Conservation (phyloP, 768 basidiomycete species). For the Hortiboletus campestris region DNA sequence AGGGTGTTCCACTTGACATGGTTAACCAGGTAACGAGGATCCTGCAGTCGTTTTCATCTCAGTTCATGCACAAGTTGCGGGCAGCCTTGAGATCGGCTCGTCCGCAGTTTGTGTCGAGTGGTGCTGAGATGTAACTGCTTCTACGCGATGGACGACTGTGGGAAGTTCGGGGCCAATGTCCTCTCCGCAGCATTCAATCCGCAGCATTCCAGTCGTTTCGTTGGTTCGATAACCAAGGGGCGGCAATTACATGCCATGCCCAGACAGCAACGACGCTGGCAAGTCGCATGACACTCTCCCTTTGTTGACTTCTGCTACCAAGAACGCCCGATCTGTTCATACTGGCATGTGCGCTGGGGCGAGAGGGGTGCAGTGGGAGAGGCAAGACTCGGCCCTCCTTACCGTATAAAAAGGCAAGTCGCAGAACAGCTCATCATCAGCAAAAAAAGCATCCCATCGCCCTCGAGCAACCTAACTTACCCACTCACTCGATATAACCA, state of each 20-base stretch:
- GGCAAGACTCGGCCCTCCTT: background rate
- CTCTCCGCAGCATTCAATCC: background rate
- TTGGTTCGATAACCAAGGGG: background rate
- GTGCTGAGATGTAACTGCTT: too few species aligned
- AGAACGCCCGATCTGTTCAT: too few species aligned
- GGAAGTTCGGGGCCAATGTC: background rate
- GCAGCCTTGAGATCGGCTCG: too few species aligned
- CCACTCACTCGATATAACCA: background rate
- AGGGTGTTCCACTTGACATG: too few species aligned
- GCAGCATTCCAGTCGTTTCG: too few species aligned
- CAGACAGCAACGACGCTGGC: background rate
- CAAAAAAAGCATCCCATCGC: background rate
- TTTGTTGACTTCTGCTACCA: background rate
- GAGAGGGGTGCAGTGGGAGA: background rate
- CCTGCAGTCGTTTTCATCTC: too few species aligned
- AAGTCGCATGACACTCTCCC: background rate
- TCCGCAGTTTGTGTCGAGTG: too few species aligned
- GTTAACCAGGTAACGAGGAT: too few species aligned
- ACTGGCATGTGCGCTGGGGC: background rate
- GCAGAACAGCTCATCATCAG: background rate
- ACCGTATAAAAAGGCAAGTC: slow-evolving; percentile 5
- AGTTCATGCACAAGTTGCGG: too few species aligned
- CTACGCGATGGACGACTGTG: too few species aligned
- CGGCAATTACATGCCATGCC: background rate
- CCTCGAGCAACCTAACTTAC: background rate